Evolutionary conservation across 345 rosid species (phyloP).

Genomic region (Psidium friedrichsthalianum): DNA sequence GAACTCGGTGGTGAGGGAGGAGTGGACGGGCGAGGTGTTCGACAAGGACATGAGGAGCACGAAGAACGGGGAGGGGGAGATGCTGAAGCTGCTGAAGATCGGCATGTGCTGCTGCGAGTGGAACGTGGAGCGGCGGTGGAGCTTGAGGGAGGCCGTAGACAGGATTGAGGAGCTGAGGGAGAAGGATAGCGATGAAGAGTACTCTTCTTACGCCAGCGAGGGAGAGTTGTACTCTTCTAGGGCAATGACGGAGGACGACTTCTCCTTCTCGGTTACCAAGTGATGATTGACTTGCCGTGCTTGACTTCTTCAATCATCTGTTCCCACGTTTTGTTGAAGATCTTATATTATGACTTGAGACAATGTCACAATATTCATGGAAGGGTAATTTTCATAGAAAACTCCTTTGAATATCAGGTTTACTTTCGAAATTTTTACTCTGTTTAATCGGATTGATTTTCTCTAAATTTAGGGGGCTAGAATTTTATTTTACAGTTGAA

Average conservation of each 20-base stretch:
- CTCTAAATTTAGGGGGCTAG: background rate
- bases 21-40: conserved; percentile 79
- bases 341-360: background rate
- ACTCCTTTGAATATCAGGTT: background rate
- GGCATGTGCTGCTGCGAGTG: conserved; percentile 81
- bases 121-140: conserved; percentile 64
- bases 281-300: background rate
- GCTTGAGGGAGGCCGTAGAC: conserved; percentile 42
- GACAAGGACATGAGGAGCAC: conserved; percentile 65
- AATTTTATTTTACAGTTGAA: background rate
- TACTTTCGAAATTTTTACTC: background rate
- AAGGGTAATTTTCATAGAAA: background rate
- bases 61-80: conserved; percentile 54
- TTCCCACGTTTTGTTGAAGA: background rate
- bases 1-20: conserved; percentile 60
- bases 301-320: background rate
- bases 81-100: conserved; percentile 72
- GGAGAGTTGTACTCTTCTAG: conserved; percentile 45
- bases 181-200: conserved; percentile 38
- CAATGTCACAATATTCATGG: background rate
- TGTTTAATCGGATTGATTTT: background rate
- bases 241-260: conserved; percentile 43
- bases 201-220: conserved; percentile 47
- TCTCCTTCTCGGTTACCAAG: conserved; percentile 30
- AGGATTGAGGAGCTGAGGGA: conserved; percentile 50